Evolutionary conservation across 78 protist genomes (phyloP), one percentile per base, ranked within the genome.

Genomic region (Dictyostelium purpureum): DNA sequence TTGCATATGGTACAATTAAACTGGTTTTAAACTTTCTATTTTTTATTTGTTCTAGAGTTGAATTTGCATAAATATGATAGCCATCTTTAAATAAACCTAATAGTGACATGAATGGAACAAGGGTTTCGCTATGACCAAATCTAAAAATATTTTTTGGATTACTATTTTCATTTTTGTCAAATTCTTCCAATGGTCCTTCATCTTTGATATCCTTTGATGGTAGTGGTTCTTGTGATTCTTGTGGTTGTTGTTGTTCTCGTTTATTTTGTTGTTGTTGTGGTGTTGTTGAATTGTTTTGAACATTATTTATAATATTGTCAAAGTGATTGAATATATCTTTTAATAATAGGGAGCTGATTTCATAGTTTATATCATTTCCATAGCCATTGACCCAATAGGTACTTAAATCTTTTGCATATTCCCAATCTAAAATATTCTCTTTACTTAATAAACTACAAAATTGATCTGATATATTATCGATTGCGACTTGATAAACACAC

Each of bases 91-190:
- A 82, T 1, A 82, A 35, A n/a, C 90, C 90, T 31, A 82, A 56
- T 40, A 82, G 28, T 24, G 90, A 40, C 24, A 82, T 12, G 1
- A 70, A 70, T 7, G 90, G 90, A 18, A 82, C 54, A 12, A 71
- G 14, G 12, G 90, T 82, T 70, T 82, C 90, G 18, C 70, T 54
- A 70, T 82, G 90, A 14, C 47, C 90, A 43, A 82, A 82, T 28
- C 90, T 82, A 7, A 82, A 37, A 19, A 19, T 67, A 67, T 16
- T 38, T 6, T 16, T 33, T 38, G 75, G 52, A 9, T 40, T 56
- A 2, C 12, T 56, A 18, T 0, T 14, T 38, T 38, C 10, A 21
- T 6, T 67, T 6, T 5, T 38, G 7, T 31, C 18, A 4, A 38
- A 67, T 4, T 18, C 24, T 18, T 63, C 45, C 4, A 26, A 26